A percentile compares a stretch with the other conserved stretches of the same genome.
phyloP scores from a whole-genome alignment of 331 rosid genomes.

The Malus hybrid region DNA sequence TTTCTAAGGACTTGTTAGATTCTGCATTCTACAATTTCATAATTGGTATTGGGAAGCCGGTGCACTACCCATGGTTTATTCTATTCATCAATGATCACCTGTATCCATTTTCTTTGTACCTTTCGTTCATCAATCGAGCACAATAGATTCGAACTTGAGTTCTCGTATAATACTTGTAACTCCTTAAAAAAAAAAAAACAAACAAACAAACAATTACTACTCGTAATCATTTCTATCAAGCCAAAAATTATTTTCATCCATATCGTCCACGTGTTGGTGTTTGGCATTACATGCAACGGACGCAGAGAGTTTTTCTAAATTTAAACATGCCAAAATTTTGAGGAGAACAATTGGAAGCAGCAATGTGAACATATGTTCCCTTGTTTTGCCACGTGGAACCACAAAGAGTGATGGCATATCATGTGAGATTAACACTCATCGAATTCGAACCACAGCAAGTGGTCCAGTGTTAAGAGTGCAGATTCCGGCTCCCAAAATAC shows the following conservation, averaged over 20 bases:
- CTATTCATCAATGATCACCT: not conserved
- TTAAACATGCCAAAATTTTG: not conserved
- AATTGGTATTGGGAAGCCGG: not conserved
- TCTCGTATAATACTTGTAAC: no score
- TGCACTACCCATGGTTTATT: not conserved
- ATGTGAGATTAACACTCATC: not conserved
- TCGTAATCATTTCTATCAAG: no score
- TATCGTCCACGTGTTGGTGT: no score
- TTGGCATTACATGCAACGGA: no score
- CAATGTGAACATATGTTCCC: not conserved
- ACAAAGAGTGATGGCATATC: not conserved
- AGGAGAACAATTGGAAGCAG: not conserved
- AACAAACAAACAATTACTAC: no score
- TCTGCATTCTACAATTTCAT: not conserved
- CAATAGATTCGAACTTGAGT: no score
- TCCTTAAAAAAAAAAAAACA: no score
- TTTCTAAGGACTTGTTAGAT: not conserved
- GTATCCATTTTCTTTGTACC: not conserved
- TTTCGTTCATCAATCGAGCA: no score
- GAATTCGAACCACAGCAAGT: not conserved
- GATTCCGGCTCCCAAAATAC: no score
- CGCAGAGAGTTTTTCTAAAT: not conserved
- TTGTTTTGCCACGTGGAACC: not conserved
- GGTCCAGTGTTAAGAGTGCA: rapidly evolving
- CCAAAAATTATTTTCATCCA: no score